Conservation (phyloP, 345 rosid species). For the Turritis glabra region DNA sequence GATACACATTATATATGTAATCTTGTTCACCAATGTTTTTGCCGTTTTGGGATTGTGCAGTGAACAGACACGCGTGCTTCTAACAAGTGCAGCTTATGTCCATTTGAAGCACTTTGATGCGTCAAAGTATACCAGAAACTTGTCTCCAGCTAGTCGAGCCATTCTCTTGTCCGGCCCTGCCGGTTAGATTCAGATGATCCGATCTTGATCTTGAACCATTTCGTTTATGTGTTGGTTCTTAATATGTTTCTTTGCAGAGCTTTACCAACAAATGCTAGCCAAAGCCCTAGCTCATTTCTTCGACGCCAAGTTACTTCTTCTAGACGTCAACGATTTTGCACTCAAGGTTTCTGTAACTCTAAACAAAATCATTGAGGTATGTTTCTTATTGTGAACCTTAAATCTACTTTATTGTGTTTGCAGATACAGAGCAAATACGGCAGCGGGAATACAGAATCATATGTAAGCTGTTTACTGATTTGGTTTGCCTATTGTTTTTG, state of each 20-base stretch:
- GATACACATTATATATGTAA: neutral
- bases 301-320: conserved; percentile 81
- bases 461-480: conserved; percentile 45
- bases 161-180: conserved; percentile 97
- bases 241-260: conserved; percentile 50
- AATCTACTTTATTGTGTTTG: neutral
- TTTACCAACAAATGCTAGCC: conserved; percentile 97
- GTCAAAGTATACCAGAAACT: conserved; percentile 73
- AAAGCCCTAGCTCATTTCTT: conserved; percentile 94
- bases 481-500: neutral
- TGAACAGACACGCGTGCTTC: conserved; percentile 78
- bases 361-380: neutral
- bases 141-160: conserved; percentile 85
- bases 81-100: conserved; percentile 93
- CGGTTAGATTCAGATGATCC: conserved; percentile 43
- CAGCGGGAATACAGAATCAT: conserved; percentile 52
- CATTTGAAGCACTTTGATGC: conserved; percentile 92
- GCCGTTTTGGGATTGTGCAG: conserved; percentile 44
- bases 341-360: conserved; percentile 53
- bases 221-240: neutral
- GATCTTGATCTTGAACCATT: neutral
- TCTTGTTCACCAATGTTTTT: neutral
- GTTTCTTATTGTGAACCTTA: neutral
- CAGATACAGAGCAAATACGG: conserved; percentile 94
- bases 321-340: conserved; percentile 85